Conservation (phyloP, 2,329 filamentous ascomycete genomes). For the Aureobasidium sp. region DNA sequence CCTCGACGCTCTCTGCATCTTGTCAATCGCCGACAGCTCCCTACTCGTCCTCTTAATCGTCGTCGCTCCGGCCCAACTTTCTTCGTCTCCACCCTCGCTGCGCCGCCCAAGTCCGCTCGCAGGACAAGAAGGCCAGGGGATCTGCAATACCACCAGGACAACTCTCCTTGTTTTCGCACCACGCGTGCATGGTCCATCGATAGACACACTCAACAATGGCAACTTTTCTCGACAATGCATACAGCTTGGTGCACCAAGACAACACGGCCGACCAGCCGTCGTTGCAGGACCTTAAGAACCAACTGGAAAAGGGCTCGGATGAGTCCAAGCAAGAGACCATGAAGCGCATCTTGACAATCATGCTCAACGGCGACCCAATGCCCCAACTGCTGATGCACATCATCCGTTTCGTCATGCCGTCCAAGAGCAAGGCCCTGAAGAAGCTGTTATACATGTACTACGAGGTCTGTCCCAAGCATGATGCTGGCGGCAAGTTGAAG, state of each 20-base stretch:
- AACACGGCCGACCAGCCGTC: constrained; percentile 89
- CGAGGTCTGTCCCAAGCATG: constrained; percentile 95
- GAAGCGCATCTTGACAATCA: constrained; percentile 92
- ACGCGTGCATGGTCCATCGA: constrained; percentile 4
- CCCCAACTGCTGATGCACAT: constrained; percentile 97
- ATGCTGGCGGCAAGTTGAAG: constrained; percentile 87
- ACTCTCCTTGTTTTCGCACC: not conserved
- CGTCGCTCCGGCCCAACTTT: not conserved
- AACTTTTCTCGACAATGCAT: constrained; percentile 87
- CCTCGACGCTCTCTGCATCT: not conserved
- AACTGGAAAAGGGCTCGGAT: constrained; percentile 32
- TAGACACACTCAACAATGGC: constrained; percentile 58
- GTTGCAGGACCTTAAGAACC: constrained; percentile 78
- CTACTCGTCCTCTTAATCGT: not conserved
- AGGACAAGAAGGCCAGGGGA: constrained; percentile 4
- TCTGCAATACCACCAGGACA: not conserved
- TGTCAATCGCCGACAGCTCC: not conserved
- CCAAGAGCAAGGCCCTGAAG: constrained; percentile 91
- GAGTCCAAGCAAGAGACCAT: constrained; percentile 44
- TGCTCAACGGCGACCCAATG: constrained; percentile 98
- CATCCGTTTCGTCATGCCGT: constrained; percentile 99
- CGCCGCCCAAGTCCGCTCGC: not conserved
- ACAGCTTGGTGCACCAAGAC: constrained; percentile 96
- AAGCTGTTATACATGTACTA: constrained; percentile 99
- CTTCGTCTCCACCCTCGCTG: not conserved